Evolutionary conservation across 2,329 filamentous ascomycete genomes (phyloP).

Genomic region (Fusarium kyushuense): DNA sequence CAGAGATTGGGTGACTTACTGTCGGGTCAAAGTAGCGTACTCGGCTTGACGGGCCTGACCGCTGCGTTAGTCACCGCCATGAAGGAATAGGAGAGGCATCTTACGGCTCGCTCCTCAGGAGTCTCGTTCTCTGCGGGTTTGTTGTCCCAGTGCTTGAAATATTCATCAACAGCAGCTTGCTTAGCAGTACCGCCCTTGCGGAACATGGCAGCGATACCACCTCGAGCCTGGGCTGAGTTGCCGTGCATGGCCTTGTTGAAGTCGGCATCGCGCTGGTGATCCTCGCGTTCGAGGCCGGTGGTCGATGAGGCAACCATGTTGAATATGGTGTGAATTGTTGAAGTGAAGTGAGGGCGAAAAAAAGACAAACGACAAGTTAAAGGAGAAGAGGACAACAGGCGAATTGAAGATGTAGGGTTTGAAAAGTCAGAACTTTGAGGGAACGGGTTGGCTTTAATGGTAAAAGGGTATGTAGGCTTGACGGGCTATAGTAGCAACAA

Average conservation of each 20-base stretch:
- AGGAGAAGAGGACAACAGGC: slow-evolving; percentile 17
- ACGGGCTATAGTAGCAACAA: slow-evolving; percentile 43
- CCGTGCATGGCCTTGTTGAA: slow-evolving; percentile 93
- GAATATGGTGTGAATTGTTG: slow-evolving; percentile 47
- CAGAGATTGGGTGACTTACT: slow-evolving; percentile 67
- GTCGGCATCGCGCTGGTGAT: slow-evolving; percentile 85
- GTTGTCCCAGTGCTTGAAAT: slow-evolving; percentile 97
- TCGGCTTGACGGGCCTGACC: slow-evolving; percentile 80
- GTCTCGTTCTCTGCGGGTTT: slow-evolving; percentile 85
- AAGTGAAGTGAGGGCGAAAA: slow-evolving; percentile 16
- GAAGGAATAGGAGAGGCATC: slow-evolving; percentile 47
- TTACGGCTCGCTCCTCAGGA: slow-evolving; percentile 80
- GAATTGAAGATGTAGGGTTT: slow-evolving; percentile 28
- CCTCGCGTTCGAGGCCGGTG: slow-evolving; percentile 78
- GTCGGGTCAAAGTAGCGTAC: slow-evolving; percentile 92
- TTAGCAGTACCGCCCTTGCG: slow-evolving; percentile 82
- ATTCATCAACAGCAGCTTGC: slow-evolving; percentile 86
- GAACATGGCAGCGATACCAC: slow-evolving; percentile 86
- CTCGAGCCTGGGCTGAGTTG: slow-evolving; percentile 73
- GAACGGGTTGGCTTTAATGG: slow-evolving; percentile 45
- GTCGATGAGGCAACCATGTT: slow-evolving; percentile 60
- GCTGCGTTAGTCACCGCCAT: slow-evolving; percentile 37
- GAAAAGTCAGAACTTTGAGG: slow-evolving; percentile 33
- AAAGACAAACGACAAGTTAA: slow-evolving; percentile 11
- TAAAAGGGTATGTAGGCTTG: slow-evolving; percentile 33